Evolutionary conservation across 2,329 filamentous ascomycete species (phyloP), one percentile per base, ranked within the genome.

Genomic region (Bertia moriformis): DNA sequence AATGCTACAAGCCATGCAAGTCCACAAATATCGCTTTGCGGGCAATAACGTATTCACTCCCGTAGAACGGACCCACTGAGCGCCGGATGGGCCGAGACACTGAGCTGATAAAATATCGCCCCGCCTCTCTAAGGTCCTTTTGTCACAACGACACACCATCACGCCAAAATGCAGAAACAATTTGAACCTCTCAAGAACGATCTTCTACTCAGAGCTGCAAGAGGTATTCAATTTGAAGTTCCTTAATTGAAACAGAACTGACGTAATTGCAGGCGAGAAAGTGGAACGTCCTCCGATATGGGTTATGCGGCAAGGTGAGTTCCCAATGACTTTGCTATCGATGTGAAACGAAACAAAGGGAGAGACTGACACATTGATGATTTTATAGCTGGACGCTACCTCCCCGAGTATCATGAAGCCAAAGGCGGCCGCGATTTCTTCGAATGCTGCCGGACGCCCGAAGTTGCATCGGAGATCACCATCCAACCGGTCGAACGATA

Each of bases 221-320:
- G 32, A 10, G 32, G 32, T 35, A 35, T 12, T 7, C 17, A 18
- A 35, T 18, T 35, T 7, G 10, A 10, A 7, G 17, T 35, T 12
- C 15, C 10, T 7, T 15, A 12, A 12, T 15, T 35, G 32, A 15
- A 35, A 7, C n/a, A 27, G 10, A 35, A 15, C 32, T 35, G 10
- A 35, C 15, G 24, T 29, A 35, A 35, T 35, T 47, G 40, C 53
- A 93, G 88, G 89, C 58, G 73, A 95, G 63, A 78, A 78, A 57
- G 84, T 96, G 48, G 87, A 95, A 62, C 78, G 91, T 46, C 83
- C 91, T 44, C 91, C 91, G 42, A 85, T 93, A 68, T 98, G 91
- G 91, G 87, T 98, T 57, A 98, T 98, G 91, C 83, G 91, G 62
- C 91, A 98, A 77, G 87, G 87, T 89, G 67, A 59, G 59, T 30